Evolutionary conservation across 164 flowering plant genomes (phyloP).

Genomic region (Stephania yunnanensis): DNA sequence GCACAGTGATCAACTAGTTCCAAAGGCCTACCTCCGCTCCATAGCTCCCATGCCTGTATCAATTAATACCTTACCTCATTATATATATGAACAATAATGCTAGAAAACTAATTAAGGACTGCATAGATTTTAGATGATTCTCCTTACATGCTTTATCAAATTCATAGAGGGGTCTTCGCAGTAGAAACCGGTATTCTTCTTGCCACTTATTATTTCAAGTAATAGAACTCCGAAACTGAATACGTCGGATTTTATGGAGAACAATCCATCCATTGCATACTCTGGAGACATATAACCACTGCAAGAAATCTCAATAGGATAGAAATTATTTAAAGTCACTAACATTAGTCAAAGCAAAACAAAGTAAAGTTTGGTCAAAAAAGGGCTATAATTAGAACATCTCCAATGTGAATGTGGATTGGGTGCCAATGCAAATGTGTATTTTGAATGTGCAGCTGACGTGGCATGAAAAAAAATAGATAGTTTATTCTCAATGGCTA

Average conservation of each 20-base stretch:
- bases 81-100: background rate
- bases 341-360: too few relatives aligned
- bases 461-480: too few relatives aligned
- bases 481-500: too few relatives aligned
- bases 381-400: background rate
- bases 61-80: background rate
- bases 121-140: background rate
- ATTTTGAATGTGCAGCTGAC: too few relatives aligned
- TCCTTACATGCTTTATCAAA: constrained; percentile 55
- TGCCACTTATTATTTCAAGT: constrained; percentile 56
- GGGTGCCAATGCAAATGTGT: too few relatives aligned
- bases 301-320: constrained; percentile 8
- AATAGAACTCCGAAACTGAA: constrained; percentile 66
- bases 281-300: constrained; percentile 80
- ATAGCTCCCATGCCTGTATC: constrained; percentile 5
- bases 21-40: constrained; percentile 6
- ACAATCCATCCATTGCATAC: constrained; percentile 60
- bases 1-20: constrained; percentile 2
- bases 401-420: too few relatives aligned
- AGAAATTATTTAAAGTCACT: too few relatives aligned
- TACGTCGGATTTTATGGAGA: constrained; percentile 61
- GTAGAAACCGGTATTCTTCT: constrained; percentile 48
- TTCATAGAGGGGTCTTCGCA: constrained; percentile 33
- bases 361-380: background rate
- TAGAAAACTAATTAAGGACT: background rate